Conservation (phyloP, 257 asterid species). For the Scutellaria minor region DNA sequence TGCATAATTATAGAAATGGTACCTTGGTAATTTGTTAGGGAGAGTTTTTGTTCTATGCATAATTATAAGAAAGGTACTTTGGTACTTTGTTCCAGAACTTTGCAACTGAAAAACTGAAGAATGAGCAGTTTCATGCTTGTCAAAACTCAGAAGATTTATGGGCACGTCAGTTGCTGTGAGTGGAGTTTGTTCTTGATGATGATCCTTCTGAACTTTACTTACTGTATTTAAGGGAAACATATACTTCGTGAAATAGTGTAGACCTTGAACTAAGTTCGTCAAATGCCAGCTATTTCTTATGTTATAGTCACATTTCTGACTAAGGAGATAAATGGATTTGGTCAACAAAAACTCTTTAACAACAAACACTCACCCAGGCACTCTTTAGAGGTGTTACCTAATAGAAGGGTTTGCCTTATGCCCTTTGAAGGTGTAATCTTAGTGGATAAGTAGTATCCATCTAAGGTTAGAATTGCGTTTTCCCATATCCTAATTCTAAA, state of each 20-base stretch:
- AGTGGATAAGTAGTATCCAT: not conserved
- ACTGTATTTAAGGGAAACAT: not conserved
- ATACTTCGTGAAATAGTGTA: not conserved
- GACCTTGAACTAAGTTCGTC: not conserved
- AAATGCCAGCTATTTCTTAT: slow-evolving; percentile 1
- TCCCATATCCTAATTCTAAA: not conserved
- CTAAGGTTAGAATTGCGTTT: not conserved
- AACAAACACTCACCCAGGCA: not conserved
- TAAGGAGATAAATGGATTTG: not conserved
- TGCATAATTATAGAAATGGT: not conserved
- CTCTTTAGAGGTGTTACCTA: not conserved
- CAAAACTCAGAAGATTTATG: not conserved
- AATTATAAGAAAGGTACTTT: no score
- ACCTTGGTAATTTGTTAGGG: not conserved
- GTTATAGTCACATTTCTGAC: slow-evolving; percentile 6
- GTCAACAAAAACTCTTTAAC: not conserved
- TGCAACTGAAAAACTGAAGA: not conserved
- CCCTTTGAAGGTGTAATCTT: not conserved
- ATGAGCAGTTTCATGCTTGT: slow-evolving; percentile 7
- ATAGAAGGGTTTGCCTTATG: not conserved
- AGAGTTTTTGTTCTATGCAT: no score
- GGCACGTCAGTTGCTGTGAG: not conserved
- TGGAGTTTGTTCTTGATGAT: slow-evolving; percentile 12
- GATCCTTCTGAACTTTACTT: not conserved
- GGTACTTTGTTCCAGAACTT: no score